Evolutionary conservation across 2,329 filamentous ascomycete species (phyloP).

Genomic region (Helminthosporium solani): DNA sequence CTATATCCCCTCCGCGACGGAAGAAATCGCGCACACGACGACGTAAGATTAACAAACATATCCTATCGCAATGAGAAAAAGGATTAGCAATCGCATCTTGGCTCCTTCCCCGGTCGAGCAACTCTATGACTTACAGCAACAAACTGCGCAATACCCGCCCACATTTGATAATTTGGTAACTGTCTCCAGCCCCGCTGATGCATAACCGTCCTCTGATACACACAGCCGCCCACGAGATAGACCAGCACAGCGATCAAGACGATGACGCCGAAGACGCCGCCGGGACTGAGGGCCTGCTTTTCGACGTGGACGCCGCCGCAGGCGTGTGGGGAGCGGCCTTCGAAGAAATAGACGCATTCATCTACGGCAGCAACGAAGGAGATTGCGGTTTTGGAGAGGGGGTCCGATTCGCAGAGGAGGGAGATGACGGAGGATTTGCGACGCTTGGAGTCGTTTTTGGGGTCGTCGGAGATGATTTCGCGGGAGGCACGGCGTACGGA

Average conservation of each 20-base stretch:
- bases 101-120: no score
- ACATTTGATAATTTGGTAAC: constrained; percentile 89
- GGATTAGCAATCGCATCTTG: no score
- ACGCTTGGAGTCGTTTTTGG: constrained; percentile 56
- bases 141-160: constrained; percentile 84
- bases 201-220: constrained; percentile 92
- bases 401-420: constrained; percentile 87
- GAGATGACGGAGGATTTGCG: constrained; percentile 86
- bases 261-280: constrained; percentile 85
- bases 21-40: constrained; percentile 67
- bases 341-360: constrained; percentile 94
- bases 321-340: constrained; percentile 80
- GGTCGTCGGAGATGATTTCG: constrained; percentile 47
- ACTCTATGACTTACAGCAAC: constrained; percentile 70
- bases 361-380: constrained; percentile 89
- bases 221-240: constrained; percentile 88
- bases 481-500: constrained; percentile 31
- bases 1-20: constrained; percentile 68
- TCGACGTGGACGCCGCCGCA: constrained; percentile 69
- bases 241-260: constrained; percentile 74
- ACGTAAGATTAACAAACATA: constrained; percentile 66
- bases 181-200: constrained; percentile 95
- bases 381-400: constrained; percentile 66
- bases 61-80: constrained; percentile 47
- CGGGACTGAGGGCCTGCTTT: constrained; percentile 63